A percentile compares a stretch with the other conserved stretches of the same genome.
Conservation (phyloP, 2,329 filamentous ascomycete species). For the Neonectria neomacrospora region DNA sequence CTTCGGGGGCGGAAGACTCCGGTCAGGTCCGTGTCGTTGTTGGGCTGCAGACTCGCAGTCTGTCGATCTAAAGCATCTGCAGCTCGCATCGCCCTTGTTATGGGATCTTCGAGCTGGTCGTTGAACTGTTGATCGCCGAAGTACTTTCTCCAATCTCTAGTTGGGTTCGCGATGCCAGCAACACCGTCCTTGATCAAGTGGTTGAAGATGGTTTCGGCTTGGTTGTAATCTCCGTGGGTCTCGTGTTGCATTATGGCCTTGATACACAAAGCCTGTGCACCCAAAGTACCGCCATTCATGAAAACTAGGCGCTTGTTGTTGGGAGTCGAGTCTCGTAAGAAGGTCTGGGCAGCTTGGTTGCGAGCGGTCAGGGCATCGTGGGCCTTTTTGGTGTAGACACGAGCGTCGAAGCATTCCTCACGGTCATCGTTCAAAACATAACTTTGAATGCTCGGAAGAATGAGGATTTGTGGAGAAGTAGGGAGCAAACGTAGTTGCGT, state of each 20-base stretch:
- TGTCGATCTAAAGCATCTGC: conserved; percentile 67
- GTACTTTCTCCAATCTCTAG: conserved; percentile 38
- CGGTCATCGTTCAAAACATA: conserved; percentile 54
- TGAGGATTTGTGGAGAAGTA: conserved; percentile 66
- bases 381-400: conserved; percentile 58
- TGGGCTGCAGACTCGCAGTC: conserved; percentile 65
- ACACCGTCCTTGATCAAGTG: conserved; percentile 63
- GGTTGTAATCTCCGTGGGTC: conserved; percentile 59
- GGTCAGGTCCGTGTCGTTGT: conserved; percentile 60
- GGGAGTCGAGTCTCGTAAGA: conserved; percentile 59
- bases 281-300: conserved; percentile 67
- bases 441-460: conserved; percentile 63
- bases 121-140: conserved; percentile 30
- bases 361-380: conserved; percentile 62
- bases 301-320: conserved; percentile 67
- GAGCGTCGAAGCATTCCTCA: conserved; percentile 46
- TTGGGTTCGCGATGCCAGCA: conserved; percentile 48
- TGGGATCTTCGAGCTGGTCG: conserved; percentile 58
- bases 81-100: conserved; percentile 66
- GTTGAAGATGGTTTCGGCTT: conserved; percentile 63
- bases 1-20: conserved; percentile 56
- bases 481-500: conserved; percentile 71
- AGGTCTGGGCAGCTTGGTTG: conserved; percentile 60
- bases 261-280: conserved; percentile 66
- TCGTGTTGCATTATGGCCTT: conserved; percentile 63